phyloP scores from a whole-genome alignment of 2,329 filamentous ascomycete species.

The Tetracladium maxilliforme region DNA sequence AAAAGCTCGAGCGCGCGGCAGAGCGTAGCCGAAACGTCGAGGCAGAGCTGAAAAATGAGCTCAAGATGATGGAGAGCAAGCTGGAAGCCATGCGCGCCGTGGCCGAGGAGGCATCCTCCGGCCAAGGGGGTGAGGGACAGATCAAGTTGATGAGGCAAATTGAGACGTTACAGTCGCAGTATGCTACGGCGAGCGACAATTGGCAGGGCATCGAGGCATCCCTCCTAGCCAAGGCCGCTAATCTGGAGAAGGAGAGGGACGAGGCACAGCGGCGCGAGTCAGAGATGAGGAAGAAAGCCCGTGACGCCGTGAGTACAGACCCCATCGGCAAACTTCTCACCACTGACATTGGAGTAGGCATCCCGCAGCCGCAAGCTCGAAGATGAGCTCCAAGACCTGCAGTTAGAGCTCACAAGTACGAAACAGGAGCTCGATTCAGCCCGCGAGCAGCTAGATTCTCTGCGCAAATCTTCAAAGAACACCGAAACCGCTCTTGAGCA shows the following conservation, averaged over 20 bases:
- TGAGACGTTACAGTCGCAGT: slow-evolving; percentile 90
- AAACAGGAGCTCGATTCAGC: slow-evolving; percentile 48
- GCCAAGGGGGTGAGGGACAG: slow-evolving; percentile 67
- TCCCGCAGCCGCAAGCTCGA: slow-evolving; percentile 52
- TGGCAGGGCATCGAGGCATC: slow-evolving; percentile 95
- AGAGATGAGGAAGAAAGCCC: slow-evolving; percentile 77
- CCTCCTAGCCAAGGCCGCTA: slow-evolving; percentile 60
- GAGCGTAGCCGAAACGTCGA: slow-evolving; percentile 57
- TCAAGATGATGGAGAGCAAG: slow-evolving; percentile 69
- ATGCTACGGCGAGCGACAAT: slow-evolving; percentile 86
- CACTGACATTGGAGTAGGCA: slow-evolving; percentile 33
- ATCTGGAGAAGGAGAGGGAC: slow-evolving; percentile 80
- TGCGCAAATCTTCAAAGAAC: slow-evolving; percentile 51
- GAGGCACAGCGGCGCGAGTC: slow-evolving; percentile 71
- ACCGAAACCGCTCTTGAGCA: slow-evolving; percentile 50
- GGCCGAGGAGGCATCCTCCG: slow-evolving; percentile 81
- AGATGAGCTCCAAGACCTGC: slow-evolving; percentile 65
- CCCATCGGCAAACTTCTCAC: background rate
- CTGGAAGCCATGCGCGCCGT: slow-evolving; percentile 74
- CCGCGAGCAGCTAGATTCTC: slow-evolving; percentile 40
- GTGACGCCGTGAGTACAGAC: slow-evolving; percentile 54
- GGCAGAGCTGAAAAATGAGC: slow-evolving; percentile 66
- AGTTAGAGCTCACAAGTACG: slow-evolving; percentile 45
- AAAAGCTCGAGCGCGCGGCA: slow-evolving; percentile 57
- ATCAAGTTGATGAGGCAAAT: slow-evolving; percentile 86